Base-by-base conservation (phyloP, 2,329 filamentous ascomycete genomes). In the Aspergillus aculeatinus region DNA sequence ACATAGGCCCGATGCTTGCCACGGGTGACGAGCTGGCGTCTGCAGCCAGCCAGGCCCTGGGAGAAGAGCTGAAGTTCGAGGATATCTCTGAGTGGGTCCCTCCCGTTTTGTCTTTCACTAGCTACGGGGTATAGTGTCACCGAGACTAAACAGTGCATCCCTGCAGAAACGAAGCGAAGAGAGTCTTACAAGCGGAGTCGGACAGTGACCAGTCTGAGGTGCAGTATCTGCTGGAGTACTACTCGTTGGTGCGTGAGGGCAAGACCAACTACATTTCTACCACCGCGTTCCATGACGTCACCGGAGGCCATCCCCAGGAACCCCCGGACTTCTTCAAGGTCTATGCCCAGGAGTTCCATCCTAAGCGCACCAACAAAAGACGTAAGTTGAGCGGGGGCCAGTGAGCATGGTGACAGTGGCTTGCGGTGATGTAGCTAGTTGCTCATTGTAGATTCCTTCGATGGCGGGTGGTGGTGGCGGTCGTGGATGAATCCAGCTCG, bases 261-360 rank as follows among this genome's bases (percentile, higher is more conserved):
- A 83, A 83, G 73, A 82, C 81, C 0, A 84, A 83, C 68, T 83
- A 83, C 67, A 80, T 84, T 63, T 72, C 80, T 1, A 83, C 81
- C 0, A 79, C 76, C 3, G 77, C 80, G 0, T 84, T 83, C 64
- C 77, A 81, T 57, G 76, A 83, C 57, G 76, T 83, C 31, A 83
- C 81, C 2, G 79, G 78, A 4, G 63, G 68, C 35, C 75, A 80
- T 60, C 79, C 81, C 0, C 81, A 79, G 16, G 75, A 82, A 70
- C 79, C 77, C 0, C 70, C 71, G 4, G 79, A 81, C 11, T 83
- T 84, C 67, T 84, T 83, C 72, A 77, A 79, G 56, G 69, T 75
- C 29, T 82, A 83, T 64, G 68, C 72, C 4, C 67, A 69, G 11
- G 74, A 78, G 55, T 74, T 81, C n/a, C 73, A 10, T 27, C 51